Conservation (phyloP, 495 filamentous ascomycete species). For the Penicillium cataractarum region DNA sequence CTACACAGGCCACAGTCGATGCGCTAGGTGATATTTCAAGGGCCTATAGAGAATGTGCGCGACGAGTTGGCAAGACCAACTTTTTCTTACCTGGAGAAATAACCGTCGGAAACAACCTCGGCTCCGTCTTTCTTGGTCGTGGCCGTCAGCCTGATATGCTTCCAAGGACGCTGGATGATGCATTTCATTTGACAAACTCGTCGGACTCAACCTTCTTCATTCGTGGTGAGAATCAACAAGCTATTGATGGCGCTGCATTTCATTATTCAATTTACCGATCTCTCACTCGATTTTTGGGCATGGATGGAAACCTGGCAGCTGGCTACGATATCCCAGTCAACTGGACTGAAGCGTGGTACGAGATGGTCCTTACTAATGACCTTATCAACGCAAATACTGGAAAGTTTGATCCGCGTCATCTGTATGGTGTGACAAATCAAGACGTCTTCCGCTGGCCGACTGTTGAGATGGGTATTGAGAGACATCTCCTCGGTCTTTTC, state of each 20-base stretch:
- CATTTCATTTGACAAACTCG: constrained; percentile 48
- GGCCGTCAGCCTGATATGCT: constrained; percentile 60
- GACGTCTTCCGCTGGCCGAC: constrained; percentile 78
- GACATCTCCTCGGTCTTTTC: constrained; percentile 63
- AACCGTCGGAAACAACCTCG: constrained; percentile 64
- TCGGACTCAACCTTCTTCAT: constrained; percentile 55
- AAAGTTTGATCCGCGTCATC: constrained; percentile 70
- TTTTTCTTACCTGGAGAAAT: constrained; percentile 70
- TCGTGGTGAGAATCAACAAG: constrained; percentile 58
- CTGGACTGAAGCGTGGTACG: constrained; percentile 65
- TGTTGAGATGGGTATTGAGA: constrained; percentile 63
- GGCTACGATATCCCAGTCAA: constrained; percentile 62
- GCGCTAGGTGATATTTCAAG: constrained; percentile 61
- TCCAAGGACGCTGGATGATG: constrained; percentile 49
- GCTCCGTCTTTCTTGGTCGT: constrained; percentile 68
- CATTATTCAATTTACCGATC: constrained; percentile 74
- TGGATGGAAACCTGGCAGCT: constrained; percentile 65
- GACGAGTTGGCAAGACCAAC: constrained; percentile 58
- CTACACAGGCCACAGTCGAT: constrained; percentile 66
- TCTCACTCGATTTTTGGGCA: constrained; percentile 66
- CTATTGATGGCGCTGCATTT: constrained; percentile 68
- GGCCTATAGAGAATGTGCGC: constrained; percentile 60
- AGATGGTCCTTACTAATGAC: constrained; percentile 66
- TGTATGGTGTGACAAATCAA: constrained; percentile 73
- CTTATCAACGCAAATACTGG: constrained; percentile 67